Evolutionary conservation across 129 eudicot species (phyloP).

Genomic region (Ambrosia artemisiifolia): DNA sequence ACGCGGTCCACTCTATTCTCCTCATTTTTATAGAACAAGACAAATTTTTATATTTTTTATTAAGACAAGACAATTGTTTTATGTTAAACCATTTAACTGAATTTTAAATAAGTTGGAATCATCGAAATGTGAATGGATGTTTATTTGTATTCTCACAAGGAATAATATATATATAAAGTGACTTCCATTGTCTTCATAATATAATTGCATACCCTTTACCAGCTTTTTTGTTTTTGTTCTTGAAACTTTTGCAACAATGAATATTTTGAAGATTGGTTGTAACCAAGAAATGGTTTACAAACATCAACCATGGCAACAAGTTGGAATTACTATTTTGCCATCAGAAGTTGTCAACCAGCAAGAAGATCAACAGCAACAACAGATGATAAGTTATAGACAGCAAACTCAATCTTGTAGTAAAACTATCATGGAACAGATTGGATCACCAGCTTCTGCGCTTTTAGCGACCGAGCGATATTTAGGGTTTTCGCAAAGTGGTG

Average conservation of each 20-base stretch:
- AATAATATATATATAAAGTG: slow-evolving; percentile 44
- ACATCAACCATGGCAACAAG: slow-evolving; percentile 39
- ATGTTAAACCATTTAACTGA: slow-evolving; percentile 7
- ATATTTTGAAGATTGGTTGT: slow-evolving; percentile 34
- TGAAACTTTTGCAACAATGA: slow-evolving; percentile 24
- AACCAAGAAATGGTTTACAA: slow-evolving; percentile 40
- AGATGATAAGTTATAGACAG: slow-evolving; percentile 30
- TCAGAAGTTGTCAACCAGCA: slow-evolving; percentile 13
- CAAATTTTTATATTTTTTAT: not conserved
- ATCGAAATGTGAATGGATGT: slow-evolving; percentile 28
- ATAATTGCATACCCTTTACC: slow-evolving; percentile 9
- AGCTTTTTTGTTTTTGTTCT: slow-evolving; percentile 15
- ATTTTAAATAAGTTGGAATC: slow-evolving; percentile 41
- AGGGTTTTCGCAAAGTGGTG: slow-evolving; percentile 47
- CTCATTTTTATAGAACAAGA: slow-evolving; percentile 17
- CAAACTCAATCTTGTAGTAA: slow-evolving; percentile 40
- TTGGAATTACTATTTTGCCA: slow-evolving; percentile 39
- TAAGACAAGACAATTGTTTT: slow-evolving; percentile 1
- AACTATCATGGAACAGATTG: slow-evolving; percentile 44
- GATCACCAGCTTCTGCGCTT: slow-evolving; percentile 62
- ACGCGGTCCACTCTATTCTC: not conserved
- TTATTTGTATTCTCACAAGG: slow-evolving; percentile 42
- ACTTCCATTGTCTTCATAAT: slow-evolving; percentile 28
- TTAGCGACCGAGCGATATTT: slow-evolving; percentile 49
- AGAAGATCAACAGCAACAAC: slow-evolving; percentile 25